Conservation (phyloP, 192 early-diverging fungal genomes). For the Dispira simplex region DNA sequence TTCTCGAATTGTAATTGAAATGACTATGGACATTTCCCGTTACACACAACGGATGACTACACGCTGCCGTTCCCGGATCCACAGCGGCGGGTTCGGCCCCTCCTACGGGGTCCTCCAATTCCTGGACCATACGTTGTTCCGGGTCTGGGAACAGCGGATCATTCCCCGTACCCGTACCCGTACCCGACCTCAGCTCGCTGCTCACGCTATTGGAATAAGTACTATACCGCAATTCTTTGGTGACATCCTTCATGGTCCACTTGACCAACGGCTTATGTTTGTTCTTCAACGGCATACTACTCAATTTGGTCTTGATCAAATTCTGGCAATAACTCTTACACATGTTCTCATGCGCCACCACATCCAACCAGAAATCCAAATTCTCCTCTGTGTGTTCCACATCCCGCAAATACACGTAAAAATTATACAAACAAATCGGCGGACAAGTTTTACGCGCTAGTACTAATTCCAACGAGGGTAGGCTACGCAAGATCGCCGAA, state of each 20-base stretch:
- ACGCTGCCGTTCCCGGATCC: not conserved
- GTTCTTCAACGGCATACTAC: not conserved
- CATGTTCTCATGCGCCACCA: conserved; percentile 54
- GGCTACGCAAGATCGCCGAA: conserved; percentile 15
- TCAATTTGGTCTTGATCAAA: conserved; percentile 10
- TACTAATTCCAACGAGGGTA: conserved; percentile 57
- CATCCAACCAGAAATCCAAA: conserved; percentile 62
- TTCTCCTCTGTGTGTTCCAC: conserved; percentile 42
- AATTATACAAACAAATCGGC: conserved; percentile 64
- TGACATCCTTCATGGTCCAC: conserved; percentile 4
- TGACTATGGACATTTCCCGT: not conserved
- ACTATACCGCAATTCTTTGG: conserved; percentile 7
- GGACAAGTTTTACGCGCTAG: conserved; percentile 44
- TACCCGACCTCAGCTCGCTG: not conserved
- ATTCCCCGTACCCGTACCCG: not conserved
- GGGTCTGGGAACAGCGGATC: not conserved
- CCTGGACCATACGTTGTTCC: too few species aligned
- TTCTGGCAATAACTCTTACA: conserved; percentile 35
- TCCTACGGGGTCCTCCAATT: too few species aligned
- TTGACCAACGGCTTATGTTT: not conserved
- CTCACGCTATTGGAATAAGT: conserved; percentile 8
- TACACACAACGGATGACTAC: not conserved
- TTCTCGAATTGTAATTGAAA: not conserved
- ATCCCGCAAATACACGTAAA: conserved; percentile 59
- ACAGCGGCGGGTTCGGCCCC: too few species aligned